Evolutionary conservation across 176 grass and related monocot genomes (phyloP).

Genomic region (Eremochloa ophiuroides): DNA sequence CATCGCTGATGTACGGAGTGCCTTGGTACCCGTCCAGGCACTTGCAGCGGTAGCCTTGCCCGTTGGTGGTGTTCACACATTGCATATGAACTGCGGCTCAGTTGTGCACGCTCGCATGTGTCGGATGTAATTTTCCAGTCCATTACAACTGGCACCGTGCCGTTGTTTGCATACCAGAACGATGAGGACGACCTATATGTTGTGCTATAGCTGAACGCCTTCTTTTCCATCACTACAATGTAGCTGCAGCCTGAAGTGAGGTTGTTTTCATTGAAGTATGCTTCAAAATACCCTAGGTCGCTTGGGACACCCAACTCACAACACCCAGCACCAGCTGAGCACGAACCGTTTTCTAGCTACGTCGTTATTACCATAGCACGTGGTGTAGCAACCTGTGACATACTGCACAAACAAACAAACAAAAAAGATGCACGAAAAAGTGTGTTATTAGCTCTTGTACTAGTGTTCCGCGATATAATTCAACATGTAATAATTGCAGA

Average conservation of each 20-base stretch:
- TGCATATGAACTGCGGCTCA: background rate
- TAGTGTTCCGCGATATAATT: too few relatives aligned
- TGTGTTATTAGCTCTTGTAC: too few relatives aligned
- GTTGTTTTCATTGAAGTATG: too few relatives aligned
- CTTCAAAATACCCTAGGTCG: too few relatives aligned
- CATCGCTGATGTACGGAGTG: background rate
- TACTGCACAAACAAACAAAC: too few relatives aligned
- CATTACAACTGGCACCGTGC: background rate
- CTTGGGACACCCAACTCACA: too few relatives aligned
- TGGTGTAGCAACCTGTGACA: too few relatives aligned
- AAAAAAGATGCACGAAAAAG: too few relatives aligned
- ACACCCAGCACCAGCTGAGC: too few relatives aligned
- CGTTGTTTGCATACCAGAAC: background rate
- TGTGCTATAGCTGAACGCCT: background rate
- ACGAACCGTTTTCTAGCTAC: too few relatives aligned
- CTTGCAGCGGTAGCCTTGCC: background rate
- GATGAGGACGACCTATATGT: background rate
- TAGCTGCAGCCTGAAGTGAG: background rate
- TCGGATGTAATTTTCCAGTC: background rate
- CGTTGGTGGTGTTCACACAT: background rate
- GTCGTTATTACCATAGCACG: too few relatives aligned
- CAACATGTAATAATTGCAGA: too few relatives aligned
- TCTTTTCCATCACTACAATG: background rate
- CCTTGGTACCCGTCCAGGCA: background rate
- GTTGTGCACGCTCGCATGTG: background rate